Evolutionary conservation across 2,329 filamentous ascomycete species (phyloP).

Genomic region (Penicillium sumatraense): DNA sequence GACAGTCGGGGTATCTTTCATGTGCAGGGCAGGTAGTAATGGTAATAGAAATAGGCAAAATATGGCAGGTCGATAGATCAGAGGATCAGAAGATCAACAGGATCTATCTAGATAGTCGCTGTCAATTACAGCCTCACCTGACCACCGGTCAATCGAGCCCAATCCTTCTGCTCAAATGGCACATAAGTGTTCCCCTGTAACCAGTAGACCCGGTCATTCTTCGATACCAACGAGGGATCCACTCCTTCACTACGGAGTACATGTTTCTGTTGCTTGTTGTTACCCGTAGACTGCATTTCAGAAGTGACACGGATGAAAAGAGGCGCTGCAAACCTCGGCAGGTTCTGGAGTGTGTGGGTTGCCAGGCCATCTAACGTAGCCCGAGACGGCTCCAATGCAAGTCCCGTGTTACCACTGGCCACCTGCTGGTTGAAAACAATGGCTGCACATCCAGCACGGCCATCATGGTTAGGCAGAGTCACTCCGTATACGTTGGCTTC

Average conservation of each 20-base stretch:
- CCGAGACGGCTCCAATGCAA: constrained; percentile 36
- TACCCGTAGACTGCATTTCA: constrained; percentile 73
- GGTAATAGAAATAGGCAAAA: background rate
- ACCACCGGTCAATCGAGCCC: constrained; percentile 69
- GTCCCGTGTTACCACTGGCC: constrained; percentile 18
- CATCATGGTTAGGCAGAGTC: constrained; percentile 77
- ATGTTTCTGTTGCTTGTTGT: constrained; percentile 88
- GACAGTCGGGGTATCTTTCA: constrained; percentile 6
- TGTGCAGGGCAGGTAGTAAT: background rate
- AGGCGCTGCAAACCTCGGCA: constrained; percentile 78
- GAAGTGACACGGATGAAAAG: constrained; percentile 73
- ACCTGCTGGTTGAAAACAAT: constrained; percentile 60
- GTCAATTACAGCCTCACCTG: constrained; percentile 69
- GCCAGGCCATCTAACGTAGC: constrained; percentile 64
- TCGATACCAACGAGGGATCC: constrained; percentile 56
- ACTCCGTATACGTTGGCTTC: constrained; percentile 80
- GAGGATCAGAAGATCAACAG: background rate
- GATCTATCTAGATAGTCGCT: background rate
- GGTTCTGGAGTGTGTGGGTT: constrained; percentile 57
- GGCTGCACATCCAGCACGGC: constrained; percentile 80
- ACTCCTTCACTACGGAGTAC: constrained; percentile 73
- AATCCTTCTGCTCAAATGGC: constrained; percentile 69
- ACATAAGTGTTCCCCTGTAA: constrained; percentile 69
- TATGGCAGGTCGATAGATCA: background rate
- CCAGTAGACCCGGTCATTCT: constrained; percentile 65